Percentiles rank a stretch among this genome's conserved stretches.
These are phyloP conservation scores for Dichotomopilus funicola DNA, from an alignment of 2,329 filamentous ascomycete species.

Conservation along the genomic window DNA sequence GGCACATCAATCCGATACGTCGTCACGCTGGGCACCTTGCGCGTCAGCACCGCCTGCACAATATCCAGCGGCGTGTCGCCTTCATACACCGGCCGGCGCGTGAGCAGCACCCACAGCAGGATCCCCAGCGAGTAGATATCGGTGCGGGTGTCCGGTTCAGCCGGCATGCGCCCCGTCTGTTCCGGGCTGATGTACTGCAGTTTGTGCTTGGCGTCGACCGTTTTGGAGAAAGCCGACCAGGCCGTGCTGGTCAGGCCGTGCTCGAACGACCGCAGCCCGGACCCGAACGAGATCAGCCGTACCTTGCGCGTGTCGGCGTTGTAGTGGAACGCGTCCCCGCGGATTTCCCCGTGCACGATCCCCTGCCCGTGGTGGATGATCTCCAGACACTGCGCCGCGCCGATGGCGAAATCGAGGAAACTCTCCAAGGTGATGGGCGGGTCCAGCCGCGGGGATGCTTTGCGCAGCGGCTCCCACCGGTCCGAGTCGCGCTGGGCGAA, in stretches of 20 bases:
- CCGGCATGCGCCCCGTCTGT: constrained; percentile 87
- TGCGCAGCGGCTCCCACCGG: constrained; percentile 39
- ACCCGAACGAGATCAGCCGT: constrained; percentile 78
- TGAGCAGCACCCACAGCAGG: constrained; percentile 79
- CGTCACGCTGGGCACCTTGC: constrained; percentile 70
- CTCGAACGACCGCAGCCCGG: constrained; percentile 81
- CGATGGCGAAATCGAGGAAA: constrained; percentile 88
- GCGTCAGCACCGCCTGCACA: constrained; percentile 79
- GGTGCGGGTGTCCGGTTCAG: constrained; percentile 83
- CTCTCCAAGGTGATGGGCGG: constrained; percentile 62
- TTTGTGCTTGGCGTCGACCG: constrained; percentile 82
- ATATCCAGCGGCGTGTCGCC: constrained; percentile 80
- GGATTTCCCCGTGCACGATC: constrained; percentile 83
- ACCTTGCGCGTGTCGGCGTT: constrained; percentile 63
- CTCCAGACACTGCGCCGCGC: constrained; percentile 78
- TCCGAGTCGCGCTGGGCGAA: constrained; percentile 48
- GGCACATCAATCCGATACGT: constrained; percentile 76
- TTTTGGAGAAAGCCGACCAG: constrained; percentile 76
- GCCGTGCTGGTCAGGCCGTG: constrained; percentile 79
- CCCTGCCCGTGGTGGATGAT: constrained; percentile 84
- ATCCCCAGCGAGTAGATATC: constrained; percentile 92
- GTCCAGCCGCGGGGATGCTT: constrained; percentile 41
- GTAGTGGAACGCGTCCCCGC: constrained; percentile 87
- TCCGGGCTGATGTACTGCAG: constrained; percentile 89
- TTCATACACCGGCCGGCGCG: constrained; percentile 72